Conservation (phyloP, 2,329 filamentous ascomycete genomes). For the Coniochaeta pulveracea region DNA sequence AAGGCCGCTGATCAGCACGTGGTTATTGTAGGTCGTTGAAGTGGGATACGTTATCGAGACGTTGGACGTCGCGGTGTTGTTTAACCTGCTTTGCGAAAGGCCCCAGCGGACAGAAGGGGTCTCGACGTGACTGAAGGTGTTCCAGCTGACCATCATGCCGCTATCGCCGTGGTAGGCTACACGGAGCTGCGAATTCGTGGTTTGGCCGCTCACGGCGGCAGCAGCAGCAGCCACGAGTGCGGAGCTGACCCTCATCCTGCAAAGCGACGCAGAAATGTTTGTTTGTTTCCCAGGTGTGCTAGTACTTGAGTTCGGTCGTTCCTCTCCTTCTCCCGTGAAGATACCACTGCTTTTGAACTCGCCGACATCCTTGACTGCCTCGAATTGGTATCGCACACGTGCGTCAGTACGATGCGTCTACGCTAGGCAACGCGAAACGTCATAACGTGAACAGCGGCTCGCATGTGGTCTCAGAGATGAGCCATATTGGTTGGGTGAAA, state of each 20-base stretch:
- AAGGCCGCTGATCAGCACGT: slow-evolving; percentile 30
- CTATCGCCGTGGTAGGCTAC: slow-evolving; percentile 6
- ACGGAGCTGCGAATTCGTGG: neutral
- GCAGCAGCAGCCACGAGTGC: neutral
- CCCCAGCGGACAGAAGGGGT: slow-evolving; percentile 14
- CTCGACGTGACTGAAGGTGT: slow-evolving; percentile 18
- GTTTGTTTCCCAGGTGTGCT: no score
- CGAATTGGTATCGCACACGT: no score
- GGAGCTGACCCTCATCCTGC: neutral
- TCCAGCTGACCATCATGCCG: slow-evolving; percentile 20
- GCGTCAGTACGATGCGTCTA: no score
- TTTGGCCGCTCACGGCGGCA: neutral
- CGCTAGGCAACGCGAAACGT: no score
- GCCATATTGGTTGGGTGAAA: no score
- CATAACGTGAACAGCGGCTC: no score
- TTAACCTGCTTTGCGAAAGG: slow-evolving; percentile 9
- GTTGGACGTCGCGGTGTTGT: slow-evolving; percentile 12
- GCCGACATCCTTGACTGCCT: neutral
- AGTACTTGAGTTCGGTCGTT: no score
- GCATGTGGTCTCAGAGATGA: no score
- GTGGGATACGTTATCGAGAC: slow-evolving; percentile 19
- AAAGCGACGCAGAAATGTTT: neutral
- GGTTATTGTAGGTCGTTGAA: slow-evolving; percentile 25
- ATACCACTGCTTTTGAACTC: neutral
- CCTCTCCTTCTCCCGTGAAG: neutral